These are phyloP conservation scores for Candida easanensis DNA, from an alignment of 805 yeast genomes.

Conservation along the genomic window DNA sequence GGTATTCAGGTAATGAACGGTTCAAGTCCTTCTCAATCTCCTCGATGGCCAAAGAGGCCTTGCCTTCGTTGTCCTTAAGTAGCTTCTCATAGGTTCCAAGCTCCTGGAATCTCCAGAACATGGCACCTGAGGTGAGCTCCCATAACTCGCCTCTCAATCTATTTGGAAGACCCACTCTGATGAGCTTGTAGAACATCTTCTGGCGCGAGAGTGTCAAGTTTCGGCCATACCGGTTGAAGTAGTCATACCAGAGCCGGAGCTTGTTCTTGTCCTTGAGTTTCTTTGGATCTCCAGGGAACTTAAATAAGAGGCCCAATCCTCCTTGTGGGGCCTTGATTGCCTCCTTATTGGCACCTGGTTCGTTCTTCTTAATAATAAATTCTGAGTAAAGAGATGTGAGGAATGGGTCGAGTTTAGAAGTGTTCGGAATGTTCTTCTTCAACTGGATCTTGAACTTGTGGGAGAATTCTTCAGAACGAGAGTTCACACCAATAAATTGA, in stretches of 20 bases:
- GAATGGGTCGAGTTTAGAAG: constrained; percentile 61
- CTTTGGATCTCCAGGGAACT: constrained; percentile 86
- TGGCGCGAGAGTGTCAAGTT: constrained; percentile 73
- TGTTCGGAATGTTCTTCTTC: constrained; percentile 59
- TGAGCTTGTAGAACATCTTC: constrained; percentile 74
- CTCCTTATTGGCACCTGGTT: constrained; percentile 28
- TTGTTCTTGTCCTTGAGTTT: constrained; percentile 78
- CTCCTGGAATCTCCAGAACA: constrained; percentile 65
- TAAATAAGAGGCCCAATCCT: constrained; percentile 81
- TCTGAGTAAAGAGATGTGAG: constrained; percentile 80
- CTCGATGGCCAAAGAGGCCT: constrained; percentile 80
- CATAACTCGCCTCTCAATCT: constrained; percentile 92
- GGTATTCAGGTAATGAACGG: constrained; percentile 92
- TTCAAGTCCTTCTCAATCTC: constrained; percentile 96
- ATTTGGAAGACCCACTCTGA: constrained; percentile 93
- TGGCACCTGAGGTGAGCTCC: constrained; percentile 89
- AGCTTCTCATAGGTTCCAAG: constrained; percentile 56
- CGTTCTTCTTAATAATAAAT: constrained; percentile 59
- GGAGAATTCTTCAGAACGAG: constrained; percentile 80
- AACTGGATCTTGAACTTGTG: constrained; percentile 58
- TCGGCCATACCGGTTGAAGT: constrained; percentile 79
- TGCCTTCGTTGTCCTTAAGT: constrained; percentile 58
- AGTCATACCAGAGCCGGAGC: constrained; percentile 91
- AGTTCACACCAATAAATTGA: constrained; percentile 75
- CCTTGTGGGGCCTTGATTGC: constrained; percentile 63